Base-by-base conservation (phyloP, 306 rosid genomes). In the Begonia peltatifolia region DNA sequence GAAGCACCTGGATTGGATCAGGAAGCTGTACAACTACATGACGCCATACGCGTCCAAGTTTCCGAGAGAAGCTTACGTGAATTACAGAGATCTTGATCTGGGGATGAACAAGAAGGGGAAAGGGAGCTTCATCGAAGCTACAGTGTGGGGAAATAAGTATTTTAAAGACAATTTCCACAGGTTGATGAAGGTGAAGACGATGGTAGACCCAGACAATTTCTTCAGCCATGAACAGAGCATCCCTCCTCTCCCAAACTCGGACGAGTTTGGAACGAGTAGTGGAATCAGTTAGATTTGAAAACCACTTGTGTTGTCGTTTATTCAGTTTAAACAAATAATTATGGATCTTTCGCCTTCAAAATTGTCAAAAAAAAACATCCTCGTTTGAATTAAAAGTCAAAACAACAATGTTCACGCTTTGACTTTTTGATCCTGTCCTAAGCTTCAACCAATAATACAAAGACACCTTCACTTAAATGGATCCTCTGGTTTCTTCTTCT, bases 141-240 rank as follows among this genome's bases (percentile, higher is more conserved):
- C 66, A 71, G 63, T 59, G 35, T 87, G 88, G 93, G 95, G 95
- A 0, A 59, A 58, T 10, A 77, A 67, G 78, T 87, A 87, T 87
- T 17, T 82, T 70, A 87, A 77, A 66, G 71, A 61, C 65, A 82
- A 82, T 44, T 82, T 87, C 59, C 46, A 73, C 44, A 79, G 74
- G 61, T 65, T 82, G 72, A 76, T 77, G 51, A 67, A 58, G 44
- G 62, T 87, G 9, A 87, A 87, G 68, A 77, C 82, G 14, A 75
- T 43, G 63, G 77, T 79, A n/a, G 95, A 87, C 71, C 95, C 95
- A 7, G 80, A 71, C 16, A 77, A 87, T 54, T 79, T 87, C 66
- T 87, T 87, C 63, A 71, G 93, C 56, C 81, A 87, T 56, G 95
- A 87, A 54, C 95, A 87, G 52, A 87, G 95, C 61, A 87, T 87